Evolutionary conservation across 2,329 filamentous ascomycete genomes (phyloP), one percentile per base, ranked within the genome.

Genomic region (Paecilomyces sp.): DNA sequence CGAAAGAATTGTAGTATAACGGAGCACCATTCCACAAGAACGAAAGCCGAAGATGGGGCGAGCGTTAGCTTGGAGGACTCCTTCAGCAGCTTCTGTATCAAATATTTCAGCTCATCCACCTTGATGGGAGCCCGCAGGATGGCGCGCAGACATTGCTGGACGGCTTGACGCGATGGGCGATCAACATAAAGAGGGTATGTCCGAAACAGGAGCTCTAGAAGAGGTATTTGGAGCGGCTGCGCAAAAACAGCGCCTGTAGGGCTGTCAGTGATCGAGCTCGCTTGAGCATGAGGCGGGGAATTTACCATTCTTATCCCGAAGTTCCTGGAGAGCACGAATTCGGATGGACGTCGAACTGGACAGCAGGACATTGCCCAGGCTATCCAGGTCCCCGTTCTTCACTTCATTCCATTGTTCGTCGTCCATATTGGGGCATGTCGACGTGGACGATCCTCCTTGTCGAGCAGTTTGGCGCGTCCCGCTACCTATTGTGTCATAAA

Each of bases 141-240:
- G 57, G 85, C 81, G 64, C 81, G 79, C 59, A 99, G 82, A 72
- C 92, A 96, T 77, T 84, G 81, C 73, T 96, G 90, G 33, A 92
- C 91, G 41, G 91, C 91, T 67, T 87, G 83, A 66, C 94, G 86
- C 53, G 94, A 97, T 64, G 85, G 80, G 68, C 92, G 87, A 77
- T 99, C 94, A 75, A 87, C 79, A 75, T 97, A 99, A 67, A 89
- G 86, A 62, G 90, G 85, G 71, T 97, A 92, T 57, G 92, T 97
- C 72, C 86, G 86, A 77, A 97, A 93, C 33, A 99, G 84, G 34
- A 92, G 79, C 62, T 85, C 83, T 63, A 96, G 78, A 57, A 94
- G 74, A 72, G 75, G 66, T 62, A 70, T 67, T 56, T 68, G 68
- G 56, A 64, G 60, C 65, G 73, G 64, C 50, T 67, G 65, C 31